Evolutionary conservation across 2,329 filamentous ascomycete species (phyloP).

Genomic region (Aureobasidium vineae): DNA sequence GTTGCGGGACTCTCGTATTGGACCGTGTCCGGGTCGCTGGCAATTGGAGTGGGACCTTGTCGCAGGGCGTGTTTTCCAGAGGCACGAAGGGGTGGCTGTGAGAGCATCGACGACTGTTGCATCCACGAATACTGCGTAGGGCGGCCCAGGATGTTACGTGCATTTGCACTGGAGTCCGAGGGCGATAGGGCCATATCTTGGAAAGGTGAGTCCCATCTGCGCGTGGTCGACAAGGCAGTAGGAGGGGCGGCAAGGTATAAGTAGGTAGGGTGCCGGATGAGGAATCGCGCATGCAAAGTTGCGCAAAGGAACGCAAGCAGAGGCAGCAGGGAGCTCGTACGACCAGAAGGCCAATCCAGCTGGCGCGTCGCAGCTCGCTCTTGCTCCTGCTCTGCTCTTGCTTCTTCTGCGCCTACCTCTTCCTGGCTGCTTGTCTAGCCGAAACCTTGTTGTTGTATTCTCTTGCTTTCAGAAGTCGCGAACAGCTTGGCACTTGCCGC

Average conservation of each 20-base stretch:
- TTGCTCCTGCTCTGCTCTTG: background rate
- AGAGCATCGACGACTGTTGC: background rate
- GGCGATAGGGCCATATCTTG: background rate
- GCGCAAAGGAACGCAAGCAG: slow-evolving; percentile 8
- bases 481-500: background rate
- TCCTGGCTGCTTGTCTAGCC: background rate
- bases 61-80: background rate
- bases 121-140: slow-evolving; percentile 14
- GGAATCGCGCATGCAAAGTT: background rate
- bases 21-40: background rate
- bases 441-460: background rate
- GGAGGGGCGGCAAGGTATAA: background rate
- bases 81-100: slow-evolving; percentile 8
- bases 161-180: background rate
- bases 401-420: background rate
- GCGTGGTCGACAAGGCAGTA: background rate
- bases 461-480: background rate
- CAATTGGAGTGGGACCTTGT: background rate
- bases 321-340: background rate
- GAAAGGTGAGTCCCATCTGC: background rate
- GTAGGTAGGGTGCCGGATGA: background rate
- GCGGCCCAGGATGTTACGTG: slow-evolving; percentile 14
- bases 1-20: background rate
- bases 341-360: background rate
- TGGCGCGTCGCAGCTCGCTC: background rate